These are phyloP conservation scores for Phytopythium chamaehyphon DNA, from an alignment of 352 stramenopile species.

Conservation along the genomic window DNA sequence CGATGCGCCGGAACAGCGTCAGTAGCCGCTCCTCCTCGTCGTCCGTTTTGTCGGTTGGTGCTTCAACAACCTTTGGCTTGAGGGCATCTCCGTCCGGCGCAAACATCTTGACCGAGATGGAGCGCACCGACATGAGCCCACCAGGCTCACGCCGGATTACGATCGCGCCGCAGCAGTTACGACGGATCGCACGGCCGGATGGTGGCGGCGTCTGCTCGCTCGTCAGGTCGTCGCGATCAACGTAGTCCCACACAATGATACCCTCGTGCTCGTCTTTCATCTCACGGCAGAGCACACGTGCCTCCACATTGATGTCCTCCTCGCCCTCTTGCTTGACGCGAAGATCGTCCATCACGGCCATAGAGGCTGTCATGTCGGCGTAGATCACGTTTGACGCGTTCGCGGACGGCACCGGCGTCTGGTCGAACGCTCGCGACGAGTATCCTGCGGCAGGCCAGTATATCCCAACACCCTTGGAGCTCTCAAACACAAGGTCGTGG, in stretches of 20 bases:
- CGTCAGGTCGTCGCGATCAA: conserved; percentile 54
- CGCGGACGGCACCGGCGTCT: conserved; percentile 11
- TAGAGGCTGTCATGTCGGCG: conserved; percentile 35
- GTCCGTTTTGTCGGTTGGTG: background rate
- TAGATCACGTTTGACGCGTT: conserved; percentile 39
- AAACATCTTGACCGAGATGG: conserved; percentile 59
- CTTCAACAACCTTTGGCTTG: background rate
- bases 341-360: conserved; percentile 29
- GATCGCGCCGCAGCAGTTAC: conserved; percentile 48
- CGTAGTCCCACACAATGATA: conserved; percentile 63
- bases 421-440: conserved; percentile 27
- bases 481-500: conserved; percentile 32
- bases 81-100: conserved; percentile 16
- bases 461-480: conserved; percentile 45
- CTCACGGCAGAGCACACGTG: conserved; percentile 50
- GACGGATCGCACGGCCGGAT: conserved; percentile 23
- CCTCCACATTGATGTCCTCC: conserved; percentile 48
- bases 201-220: conserved; percentile 6
- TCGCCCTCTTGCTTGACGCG: conserved; percentile 1
- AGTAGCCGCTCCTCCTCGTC: conserved; percentile 28
- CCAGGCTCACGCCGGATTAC: conserved; percentile 34
- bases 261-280: conserved; percentile 22
- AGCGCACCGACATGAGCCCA: conserved; percentile 53
- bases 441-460: conserved; percentile 52
- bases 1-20: conserved; percentile 37